Evolutionary conservation across 768 basidiomycete species (phyloP).

Genomic region (Mycena galopus): DNA sequence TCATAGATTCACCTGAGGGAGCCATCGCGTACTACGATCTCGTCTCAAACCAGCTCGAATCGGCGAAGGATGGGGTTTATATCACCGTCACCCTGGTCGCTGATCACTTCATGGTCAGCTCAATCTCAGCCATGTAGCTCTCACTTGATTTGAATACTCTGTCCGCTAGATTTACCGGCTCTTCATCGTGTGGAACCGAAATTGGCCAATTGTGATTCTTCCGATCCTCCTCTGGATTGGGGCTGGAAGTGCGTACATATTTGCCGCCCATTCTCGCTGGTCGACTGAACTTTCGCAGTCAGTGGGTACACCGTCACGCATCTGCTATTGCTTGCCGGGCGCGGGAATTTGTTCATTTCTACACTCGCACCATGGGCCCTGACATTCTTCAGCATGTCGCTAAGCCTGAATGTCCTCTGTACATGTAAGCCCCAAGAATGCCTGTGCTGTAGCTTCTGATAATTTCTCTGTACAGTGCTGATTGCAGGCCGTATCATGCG

Average conservation of each 20-base stretch:
- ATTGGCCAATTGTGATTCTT: slow-evolving; percentile 4
- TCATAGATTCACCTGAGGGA: slow-evolving; percentile 9
- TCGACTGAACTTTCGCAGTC: slow-evolving; percentile 6
- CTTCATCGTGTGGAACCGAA: slow-evolving; percentile 28
- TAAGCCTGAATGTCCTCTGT: slow-evolving; percentile 6
- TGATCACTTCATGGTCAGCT: slow-evolving; percentile 28
- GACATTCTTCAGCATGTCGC: slow-evolving; percentile 10
- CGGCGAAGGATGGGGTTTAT: slow-evolving; percentile 25
- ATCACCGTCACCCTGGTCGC: slow-evolving; percentile 15
- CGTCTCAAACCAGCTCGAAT: slow-evolving; percentile 16
- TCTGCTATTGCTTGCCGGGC: not conserved
- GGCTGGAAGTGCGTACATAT: not conserved
- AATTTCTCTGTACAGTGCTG: not conserved
- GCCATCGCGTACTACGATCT: slow-evolving; percentile 18
- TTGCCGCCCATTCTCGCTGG: not conserved
- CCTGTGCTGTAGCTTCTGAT: not conserved
- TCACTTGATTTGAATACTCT: not conserved
- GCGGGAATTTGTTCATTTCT: not conserved
- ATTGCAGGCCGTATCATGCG: slow-evolving; percentile 27
- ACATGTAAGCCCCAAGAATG: slow-evolving; percentile 1
- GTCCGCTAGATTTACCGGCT: slow-evolving; percentile 21
- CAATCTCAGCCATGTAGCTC: not conserved
- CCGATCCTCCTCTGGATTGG: slow-evolving; percentile 17
- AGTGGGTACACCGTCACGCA: slow-evolving; percentile 10
- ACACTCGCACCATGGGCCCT: not conserved